Percentiles rank a stretch among this genome's conserved stretches.
Conservation (phyloP, 2,329 filamentous ascomycete genomes). For the Trichoderma sp. region DNA sequence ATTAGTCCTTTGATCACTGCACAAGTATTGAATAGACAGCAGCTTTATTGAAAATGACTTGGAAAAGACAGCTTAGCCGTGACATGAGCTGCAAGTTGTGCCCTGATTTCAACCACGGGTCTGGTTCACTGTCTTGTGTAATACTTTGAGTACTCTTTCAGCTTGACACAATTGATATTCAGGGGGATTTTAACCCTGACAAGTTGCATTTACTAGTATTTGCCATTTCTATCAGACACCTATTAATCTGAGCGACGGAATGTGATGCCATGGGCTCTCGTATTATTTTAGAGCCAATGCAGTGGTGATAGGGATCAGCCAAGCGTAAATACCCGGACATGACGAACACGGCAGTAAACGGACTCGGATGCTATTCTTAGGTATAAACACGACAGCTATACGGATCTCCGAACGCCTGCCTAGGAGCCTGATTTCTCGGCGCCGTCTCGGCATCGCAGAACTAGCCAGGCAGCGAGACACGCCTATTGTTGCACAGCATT, state of each 20-base stretch:
- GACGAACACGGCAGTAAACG: background rate
- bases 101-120: background rate
- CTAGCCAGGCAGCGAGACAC: background rate
- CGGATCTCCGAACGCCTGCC: background rate
- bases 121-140: background rate
- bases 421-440: background rate
- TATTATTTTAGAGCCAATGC: background rate
- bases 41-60: background rate
- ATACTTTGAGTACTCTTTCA: background rate
- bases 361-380: background rate
- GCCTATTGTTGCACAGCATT: background rate
- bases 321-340: background rate
- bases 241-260: background rate
- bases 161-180: background rate
- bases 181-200: background rate
- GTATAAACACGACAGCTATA: background rate
- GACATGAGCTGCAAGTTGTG: background rate
- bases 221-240: background rate
- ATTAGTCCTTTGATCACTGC: background rate
- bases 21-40: background rate
- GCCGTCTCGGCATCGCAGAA: background rate
- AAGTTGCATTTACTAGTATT: background rate
- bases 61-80: background rate
- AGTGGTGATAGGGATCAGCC: background rate
- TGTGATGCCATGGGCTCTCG: background rate